A percentile compares a stretch with the other conserved stretches of the same genome.
phyloP scores from a whole-genome alignment of 2,329 filamentous ascomycete species.

The Coleophoma eucalyptorum region DNA sequence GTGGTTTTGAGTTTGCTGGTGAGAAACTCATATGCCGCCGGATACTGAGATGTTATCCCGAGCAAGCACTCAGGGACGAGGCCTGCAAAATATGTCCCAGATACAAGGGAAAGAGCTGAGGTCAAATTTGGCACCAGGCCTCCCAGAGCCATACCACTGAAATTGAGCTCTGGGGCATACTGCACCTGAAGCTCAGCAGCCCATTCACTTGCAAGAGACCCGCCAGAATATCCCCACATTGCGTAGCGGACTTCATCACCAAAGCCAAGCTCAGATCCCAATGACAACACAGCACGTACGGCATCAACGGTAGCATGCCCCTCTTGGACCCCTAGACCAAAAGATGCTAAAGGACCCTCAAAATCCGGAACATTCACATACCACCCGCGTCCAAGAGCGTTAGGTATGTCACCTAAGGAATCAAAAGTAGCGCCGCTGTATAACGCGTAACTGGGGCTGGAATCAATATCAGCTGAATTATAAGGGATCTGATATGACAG shows the following conservation, averaged over 20 bases:
- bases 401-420: constrained; percentile 21
- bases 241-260: constrained; percentile 1
- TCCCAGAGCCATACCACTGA: constrained; percentile 45
- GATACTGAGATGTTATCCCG: constrained; percentile 7
- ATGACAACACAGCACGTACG: constrained; percentile 12
- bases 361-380: constrained; percentile 16
- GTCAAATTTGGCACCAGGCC: constrained; percentile 40
- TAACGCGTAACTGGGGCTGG: constrained; percentile 35
- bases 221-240: constrained; percentile 55
- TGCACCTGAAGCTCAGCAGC: constrained; percentile 46
- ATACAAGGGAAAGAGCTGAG: constrained; percentile 29
- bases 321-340: constrained; percentile 7
- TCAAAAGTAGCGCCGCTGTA: constrained; percentile 31
- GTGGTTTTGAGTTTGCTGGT: constrained; percentile 12
- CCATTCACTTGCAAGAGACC: constrained; percentile 46
- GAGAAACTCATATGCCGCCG: constrained; percentile 4
- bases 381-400: constrained; percentile 9
- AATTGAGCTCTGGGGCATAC: constrained; percentile 49
- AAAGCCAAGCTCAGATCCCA: background rate
- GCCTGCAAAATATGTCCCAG: constrained; percentile 28
- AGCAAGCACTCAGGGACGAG: constrained; percentile 7
- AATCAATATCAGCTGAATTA: constrained; percentile 34
- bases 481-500: constrained; percentile 39
- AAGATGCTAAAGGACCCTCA: constrained; percentile 12
- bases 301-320: constrained; percentile 16